Conservation (phyloP, 768 basidiomycete species). For the Kwoniella botswanensis region DNA sequence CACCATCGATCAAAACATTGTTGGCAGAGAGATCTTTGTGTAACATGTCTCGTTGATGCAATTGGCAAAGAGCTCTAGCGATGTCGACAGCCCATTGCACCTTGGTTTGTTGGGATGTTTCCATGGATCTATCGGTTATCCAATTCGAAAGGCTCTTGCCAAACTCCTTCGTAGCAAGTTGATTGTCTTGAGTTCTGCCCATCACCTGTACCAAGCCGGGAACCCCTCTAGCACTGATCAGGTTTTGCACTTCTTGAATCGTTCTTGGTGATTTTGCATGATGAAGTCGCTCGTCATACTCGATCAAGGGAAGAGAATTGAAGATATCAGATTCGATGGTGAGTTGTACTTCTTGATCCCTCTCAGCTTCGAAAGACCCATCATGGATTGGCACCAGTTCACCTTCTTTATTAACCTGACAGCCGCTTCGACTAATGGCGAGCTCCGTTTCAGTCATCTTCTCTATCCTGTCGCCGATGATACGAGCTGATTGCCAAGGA, state of each 20-base stretch:
- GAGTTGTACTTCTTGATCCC: neutral
- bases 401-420: neutral
- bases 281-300: neutral
- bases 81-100: neutral
- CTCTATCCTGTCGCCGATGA: neutral
- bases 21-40: conserved; percentile 8
- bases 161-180: neutral
- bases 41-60: neutral
- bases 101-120: neutral
- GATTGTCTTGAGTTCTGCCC: neutral
- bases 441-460: neutral
- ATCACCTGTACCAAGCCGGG: neutral
- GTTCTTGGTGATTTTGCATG: neutral
- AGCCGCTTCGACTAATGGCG: too few species aligned
- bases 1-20: neutral
- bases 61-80: neutral
- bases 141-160: neutral
- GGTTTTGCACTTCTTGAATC: conserved; percentile 3
- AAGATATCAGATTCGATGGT: conserved; percentile 6
- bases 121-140: neutral
- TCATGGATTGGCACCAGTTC: neutral
- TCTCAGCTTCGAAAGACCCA: neutral
- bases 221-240: neutral
- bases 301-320: neutral
- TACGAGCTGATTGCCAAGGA: neutral